These are phyloP conservation scores for Diaporthe aspalathi DNA, from an alignment of 2,329 filamentous ascomycete genomes.

Conservation along the genomic window DNA sequence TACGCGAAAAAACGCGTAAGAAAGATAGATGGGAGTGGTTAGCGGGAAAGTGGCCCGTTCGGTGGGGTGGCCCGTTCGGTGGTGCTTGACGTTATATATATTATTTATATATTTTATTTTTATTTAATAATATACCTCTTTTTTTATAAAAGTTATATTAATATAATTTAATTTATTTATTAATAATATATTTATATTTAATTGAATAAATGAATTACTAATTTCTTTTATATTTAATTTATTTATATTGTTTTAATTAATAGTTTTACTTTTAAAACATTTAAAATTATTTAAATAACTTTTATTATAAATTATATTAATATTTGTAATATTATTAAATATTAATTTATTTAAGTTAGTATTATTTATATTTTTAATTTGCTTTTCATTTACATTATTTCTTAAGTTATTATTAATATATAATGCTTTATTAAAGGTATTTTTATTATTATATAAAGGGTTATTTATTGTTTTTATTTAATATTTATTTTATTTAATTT, in stretches of 20 bases:
- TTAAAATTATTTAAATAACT: neutral
- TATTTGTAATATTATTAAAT: neutral
- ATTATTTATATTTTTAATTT: neutral
- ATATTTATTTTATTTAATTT: neutral
- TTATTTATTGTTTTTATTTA: neutral
- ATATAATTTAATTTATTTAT: too few relatives aligned
- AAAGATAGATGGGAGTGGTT: too few relatives aligned
- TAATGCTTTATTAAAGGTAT: neutral
- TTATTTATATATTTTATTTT: too few relatives aligned
- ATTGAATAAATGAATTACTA: neutral
- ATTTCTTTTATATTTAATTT: neutral
- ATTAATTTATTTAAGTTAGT: neutral
- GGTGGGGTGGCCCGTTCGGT: too few relatives aligned
- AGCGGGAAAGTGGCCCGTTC: too few relatives aligned
- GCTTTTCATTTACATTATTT: neutral
- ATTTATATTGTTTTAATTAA: neutral
- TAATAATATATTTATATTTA: too few relatives aligned
- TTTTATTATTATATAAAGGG: neutral
- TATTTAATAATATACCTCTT: too few relatives aligned
- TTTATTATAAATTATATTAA: constrained; percentile 18
- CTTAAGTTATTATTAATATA: neutral
- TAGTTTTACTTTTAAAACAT: neutral
- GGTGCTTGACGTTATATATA: too few relatives aligned
- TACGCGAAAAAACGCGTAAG: too few relatives aligned
- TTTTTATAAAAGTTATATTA: too few relatives aligned